Conservation (phyloP, 2,329 filamentous ascomycete genomes). For the Scytalidium lignicola region DNA sequence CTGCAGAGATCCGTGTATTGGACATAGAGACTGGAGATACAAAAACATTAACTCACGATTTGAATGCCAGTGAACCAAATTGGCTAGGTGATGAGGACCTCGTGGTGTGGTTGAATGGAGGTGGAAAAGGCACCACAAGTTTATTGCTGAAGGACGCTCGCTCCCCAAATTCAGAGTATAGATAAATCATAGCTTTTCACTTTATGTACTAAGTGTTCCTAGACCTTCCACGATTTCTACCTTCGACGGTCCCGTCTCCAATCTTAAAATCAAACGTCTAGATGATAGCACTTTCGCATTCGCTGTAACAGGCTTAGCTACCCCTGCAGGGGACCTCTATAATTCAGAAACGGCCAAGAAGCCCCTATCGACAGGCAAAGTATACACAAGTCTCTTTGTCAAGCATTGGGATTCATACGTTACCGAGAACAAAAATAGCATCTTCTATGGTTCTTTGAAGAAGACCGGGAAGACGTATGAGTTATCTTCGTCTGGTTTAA, state of each 20-base stretch:
- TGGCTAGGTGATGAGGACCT: slow-evolving; percentile 53
- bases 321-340: slow-evolving; percentile 63
- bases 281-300: slow-evolving; percentile 46
- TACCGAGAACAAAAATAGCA: slow-evolving; percentile 60
- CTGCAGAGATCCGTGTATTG: slow-evolving; percentile 64
- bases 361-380: slow-evolving; percentile 57
- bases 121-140: slow-evolving; percentile 43
- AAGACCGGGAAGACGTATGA: slow-evolving; percentile 25
- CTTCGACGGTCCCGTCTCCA: slow-evolving; percentile 51
- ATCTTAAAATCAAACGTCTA: slow-evolving; percentile 52
- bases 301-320: slow-evolving; percentile 58
- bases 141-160: slow-evolving; percentile 22
- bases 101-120: slow-evolving; percentile 36
- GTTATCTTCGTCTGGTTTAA: slow-evolving; percentile 40
- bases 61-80: slow-evolving; percentile 61
- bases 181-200: neutral
- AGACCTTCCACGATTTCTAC: slow-evolving; percentile 40
- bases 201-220: slow-evolving; percentile 7
- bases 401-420: slow-evolving; percentile 81
- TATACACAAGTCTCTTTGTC: slow-evolving; percentile 72
- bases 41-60: slow-evolving; percentile 58
- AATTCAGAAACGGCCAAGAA: slow-evolving; percentile 58
- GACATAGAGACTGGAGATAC: slow-evolving; percentile 64
- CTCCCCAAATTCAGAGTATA: slow-evolving; percentile 16
- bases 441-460: slow-evolving; percentile 66